These are phyloP conservation scores for Aspergillus novoparasiticus DNA, from an alignment of 2,329 filamentous ascomycete genomes.

Conservation along the genomic window DNA sequence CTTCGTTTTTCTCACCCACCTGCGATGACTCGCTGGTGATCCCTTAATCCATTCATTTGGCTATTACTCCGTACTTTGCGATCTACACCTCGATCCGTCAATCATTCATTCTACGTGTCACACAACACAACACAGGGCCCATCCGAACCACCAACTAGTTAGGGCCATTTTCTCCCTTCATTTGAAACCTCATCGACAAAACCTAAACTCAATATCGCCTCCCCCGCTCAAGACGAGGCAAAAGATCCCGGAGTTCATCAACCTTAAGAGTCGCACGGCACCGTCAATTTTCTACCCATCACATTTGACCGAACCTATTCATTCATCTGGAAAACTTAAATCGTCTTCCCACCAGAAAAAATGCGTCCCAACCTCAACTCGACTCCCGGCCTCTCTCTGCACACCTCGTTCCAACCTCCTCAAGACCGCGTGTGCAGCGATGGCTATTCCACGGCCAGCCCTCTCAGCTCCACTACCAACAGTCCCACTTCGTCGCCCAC, in stretches of 20 bases:
- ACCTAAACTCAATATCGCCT: neutral
- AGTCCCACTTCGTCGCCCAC: constrained; percentile 31
- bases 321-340: neutral
- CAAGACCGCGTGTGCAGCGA: constrained; percentile 21
- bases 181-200: neutral
- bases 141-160: neutral
- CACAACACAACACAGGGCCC: constrained; percentile 1
- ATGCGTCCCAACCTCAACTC: constrained; percentile 27
- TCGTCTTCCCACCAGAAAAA: neutral
- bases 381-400: constrained; percentile 32
- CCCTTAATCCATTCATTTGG: neutral
- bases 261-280: neutral
- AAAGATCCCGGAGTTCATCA: neutral
- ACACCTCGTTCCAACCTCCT: constrained; percentile 33
- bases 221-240: neutral
- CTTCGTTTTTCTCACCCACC: neutral
- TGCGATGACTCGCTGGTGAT: neutral
- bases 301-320: neutral
- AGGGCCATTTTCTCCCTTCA: neutral
- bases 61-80: neutral
- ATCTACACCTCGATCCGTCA: neutral
- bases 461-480: constrained; percentile 32
- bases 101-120: constrained; percentile 1
- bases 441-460: constrained; percentile 27
- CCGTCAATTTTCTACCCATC: neutral